Base-by-base conservation (phyloP, 805 yeast species). In the Babjeviella inositovora region DNA sequence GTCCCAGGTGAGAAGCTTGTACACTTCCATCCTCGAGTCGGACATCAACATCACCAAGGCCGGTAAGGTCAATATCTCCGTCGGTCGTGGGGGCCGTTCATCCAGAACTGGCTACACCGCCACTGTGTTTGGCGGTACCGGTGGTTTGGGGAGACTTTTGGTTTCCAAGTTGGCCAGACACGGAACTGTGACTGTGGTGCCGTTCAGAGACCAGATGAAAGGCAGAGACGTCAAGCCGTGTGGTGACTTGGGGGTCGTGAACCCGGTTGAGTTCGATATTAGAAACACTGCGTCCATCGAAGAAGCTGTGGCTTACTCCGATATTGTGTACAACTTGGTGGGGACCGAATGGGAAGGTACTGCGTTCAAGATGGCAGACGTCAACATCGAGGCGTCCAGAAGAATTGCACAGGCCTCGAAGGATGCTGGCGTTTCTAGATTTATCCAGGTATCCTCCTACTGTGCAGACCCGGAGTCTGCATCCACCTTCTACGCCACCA, bases 31-130 rank as follows among this genome's bases (percentile, higher is more conserved):
- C n/a, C n/a, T n/a, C n/a, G n/a, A n/a, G n/a, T n/a, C n/a, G n/a
- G 90, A 80, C 47, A 51, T 74, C 38, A 69, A 70, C 43, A 69
- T 80, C 47, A 73, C 87, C 26, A 62, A 69, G 33, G 57, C 62
- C 24, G 93, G 93, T 13, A 77, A 81, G 41, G 74, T 82, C 20
- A 60, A 70, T 34, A 45, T 75, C 20, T 47, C 77, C n/a, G 55
- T 59, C 17, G 93, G 93, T 30, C 51, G 65, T 23, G 90, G 92
- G 22, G 93, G 93, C 15, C 61, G 80, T 28, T 74, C 87, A 4
- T 77, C 92, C 14, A 64, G 92, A 54, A 72, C 87, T 6, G 93
- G 93, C 3, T 77, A 70, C 50, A 77, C 85, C 4, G 93, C 85
- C 12, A 77, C 93, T 1, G 90, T 81, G 3, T 81, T 81, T 41